Percentiles rank a stretch among this genome's conserved stretches.
phyloP scores from a whole-genome alignment of 73 alveolate species.

The Blepharisma japonicum region DNA sequence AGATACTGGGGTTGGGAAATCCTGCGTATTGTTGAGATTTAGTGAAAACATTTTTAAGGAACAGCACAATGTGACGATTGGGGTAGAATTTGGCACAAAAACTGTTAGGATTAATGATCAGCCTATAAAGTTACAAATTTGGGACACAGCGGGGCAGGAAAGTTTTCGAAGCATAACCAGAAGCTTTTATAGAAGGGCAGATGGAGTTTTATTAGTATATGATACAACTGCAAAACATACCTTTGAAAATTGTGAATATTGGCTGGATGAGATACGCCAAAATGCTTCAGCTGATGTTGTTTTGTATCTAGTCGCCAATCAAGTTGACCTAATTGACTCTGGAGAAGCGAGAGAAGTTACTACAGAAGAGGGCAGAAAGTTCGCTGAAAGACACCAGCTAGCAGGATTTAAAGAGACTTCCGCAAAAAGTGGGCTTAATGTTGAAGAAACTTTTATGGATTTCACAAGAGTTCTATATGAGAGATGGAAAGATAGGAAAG shows the following conservation, averaged over 20 bases:
- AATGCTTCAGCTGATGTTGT: constrained; percentile 37
- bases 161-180: constrained; percentile 50
- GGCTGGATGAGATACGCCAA: constrained; percentile 40
- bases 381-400: constrained; percentile 27
- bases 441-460: constrained; percentile 36
- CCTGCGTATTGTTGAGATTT: constrained; percentile 39
- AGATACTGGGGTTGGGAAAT: constrained; percentile 55
- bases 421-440: constrained; percentile 42
- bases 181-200: constrained; percentile 46
- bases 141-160: constrained; percentile 59
- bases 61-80: constrained; percentile 43
- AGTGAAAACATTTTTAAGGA: constrained; percentile 39
- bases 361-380: constrained; percentile 53
- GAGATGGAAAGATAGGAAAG: constrained; percentile 3
- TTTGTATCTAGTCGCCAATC: constrained; percentile 49
- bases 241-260: constrained; percentile 35
- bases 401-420: constrained; percentile 40
- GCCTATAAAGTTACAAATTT: constrained; percentile 37
- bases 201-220: constrained; percentile 39
- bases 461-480: not conserved
- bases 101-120: constrained; percentile 23
- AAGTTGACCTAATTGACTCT: constrained; percentile 47
- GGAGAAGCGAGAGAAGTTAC: constrained; percentile 45
- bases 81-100: constrained; percentile 45
- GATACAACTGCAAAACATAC: constrained; percentile 51